Evolutionary conservation across 108 stramenopile species (phyloP).

Genomic region (Fistulifera pelliculosa): DNA sequence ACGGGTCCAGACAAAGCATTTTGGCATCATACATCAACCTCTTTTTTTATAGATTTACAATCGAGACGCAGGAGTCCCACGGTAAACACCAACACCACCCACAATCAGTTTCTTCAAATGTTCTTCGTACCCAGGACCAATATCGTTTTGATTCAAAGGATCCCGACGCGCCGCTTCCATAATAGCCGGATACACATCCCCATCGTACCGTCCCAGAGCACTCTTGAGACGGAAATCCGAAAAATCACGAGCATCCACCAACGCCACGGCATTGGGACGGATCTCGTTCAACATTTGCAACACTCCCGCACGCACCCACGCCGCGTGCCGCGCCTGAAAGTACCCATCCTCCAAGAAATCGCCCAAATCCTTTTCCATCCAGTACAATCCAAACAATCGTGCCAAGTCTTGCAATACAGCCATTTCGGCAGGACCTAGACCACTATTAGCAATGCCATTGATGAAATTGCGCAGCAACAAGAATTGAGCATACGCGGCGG

Average conservation of each 20-base stretch:
- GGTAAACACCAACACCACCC: conserved; percentile 67
- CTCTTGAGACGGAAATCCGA: conserved; percentile 78
- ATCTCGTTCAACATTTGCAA: conserved; percentile 50
- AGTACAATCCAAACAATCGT: conserved; percentile 71
- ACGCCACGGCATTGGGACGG: conserved; percentile 75
- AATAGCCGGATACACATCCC: conserved; percentile 85
- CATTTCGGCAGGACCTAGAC: conserved; percentile 18
- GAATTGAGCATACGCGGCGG: conserved; percentile 68
- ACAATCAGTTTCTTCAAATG: conserved; percentile 66
- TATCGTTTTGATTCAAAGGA: conserved; percentile 60
- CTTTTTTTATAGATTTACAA: no score
- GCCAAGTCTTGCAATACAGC: conserved; percentile 51
- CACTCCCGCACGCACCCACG: conserved; percentile 35
- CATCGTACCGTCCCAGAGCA: conserved; percentile 81
- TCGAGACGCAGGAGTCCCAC: conserved; percentile 34
- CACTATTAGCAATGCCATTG: conserved; percentile 31
- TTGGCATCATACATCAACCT: no score
- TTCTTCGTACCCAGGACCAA: conserved; percentile 20
- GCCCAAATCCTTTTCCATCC: conserved; percentile 80
- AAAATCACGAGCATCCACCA: conserved; percentile 86
- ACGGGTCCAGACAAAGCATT: no score
- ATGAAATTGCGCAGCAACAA: conserved; percentile 62
- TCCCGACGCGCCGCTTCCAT: conserved; percentile 69
- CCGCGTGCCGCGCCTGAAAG: conserved; percentile 33
- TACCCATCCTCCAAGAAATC: conserved; percentile 79